Conservation (phyloP, 1,139 yeast genomes). For the Yamadazyma sp. region DNA sequence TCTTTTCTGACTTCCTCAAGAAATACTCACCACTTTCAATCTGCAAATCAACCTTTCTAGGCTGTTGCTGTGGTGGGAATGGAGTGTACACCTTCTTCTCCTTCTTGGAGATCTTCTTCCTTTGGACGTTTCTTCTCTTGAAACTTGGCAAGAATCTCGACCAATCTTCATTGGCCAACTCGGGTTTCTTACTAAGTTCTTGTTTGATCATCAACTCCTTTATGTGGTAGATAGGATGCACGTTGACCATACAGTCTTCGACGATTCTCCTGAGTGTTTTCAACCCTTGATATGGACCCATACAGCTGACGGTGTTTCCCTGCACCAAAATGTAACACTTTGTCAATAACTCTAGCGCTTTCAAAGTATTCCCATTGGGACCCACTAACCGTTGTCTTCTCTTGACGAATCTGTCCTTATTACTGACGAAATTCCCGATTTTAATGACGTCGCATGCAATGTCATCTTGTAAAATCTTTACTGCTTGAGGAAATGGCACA, state of each 20-base stretch:
- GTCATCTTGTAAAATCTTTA: conserved; percentile 87
- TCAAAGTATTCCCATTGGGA: conserved; percentile 94
- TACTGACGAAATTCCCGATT: conserved; percentile 85
- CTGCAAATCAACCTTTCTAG: conserved; percentile 95
- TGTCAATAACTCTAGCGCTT: conserved; percentile 90
- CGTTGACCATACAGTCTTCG: conserved; percentile 94
- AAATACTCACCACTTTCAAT: conserved; percentile 99
- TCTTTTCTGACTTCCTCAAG: conserved; percentile 82
- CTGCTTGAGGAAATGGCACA: conserved; percentile 96
- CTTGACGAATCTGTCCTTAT: conserved; percentile 91
- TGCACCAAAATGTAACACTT: conserved; percentile 94
- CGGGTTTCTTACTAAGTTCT: conserved; percentile 92
- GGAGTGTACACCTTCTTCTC: conserved; percentile 94
- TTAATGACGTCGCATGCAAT: conserved; percentile 95
- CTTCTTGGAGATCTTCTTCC: conserved; percentile 72
- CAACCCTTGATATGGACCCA: conserved; percentile 95
- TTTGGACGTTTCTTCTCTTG: conserved; percentile 93
- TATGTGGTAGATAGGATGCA: conserved; percentile 95
- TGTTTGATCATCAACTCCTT: conserved; percentile 97
- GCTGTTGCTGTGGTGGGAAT: conserved; percentile 97
- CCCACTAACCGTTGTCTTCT: conserved; percentile 97
- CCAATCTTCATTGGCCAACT: conserved; percentile 95
- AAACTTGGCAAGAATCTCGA: conserved; percentile 94
- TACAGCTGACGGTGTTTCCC: conserved; percentile 94
- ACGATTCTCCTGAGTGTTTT: conserved; percentile 92